A percentile compares a stretch with the other conserved stretches of the same genome.
Conservation (phyloP, 257 asterid genomes). For the Pogostemon cablin region DNA sequence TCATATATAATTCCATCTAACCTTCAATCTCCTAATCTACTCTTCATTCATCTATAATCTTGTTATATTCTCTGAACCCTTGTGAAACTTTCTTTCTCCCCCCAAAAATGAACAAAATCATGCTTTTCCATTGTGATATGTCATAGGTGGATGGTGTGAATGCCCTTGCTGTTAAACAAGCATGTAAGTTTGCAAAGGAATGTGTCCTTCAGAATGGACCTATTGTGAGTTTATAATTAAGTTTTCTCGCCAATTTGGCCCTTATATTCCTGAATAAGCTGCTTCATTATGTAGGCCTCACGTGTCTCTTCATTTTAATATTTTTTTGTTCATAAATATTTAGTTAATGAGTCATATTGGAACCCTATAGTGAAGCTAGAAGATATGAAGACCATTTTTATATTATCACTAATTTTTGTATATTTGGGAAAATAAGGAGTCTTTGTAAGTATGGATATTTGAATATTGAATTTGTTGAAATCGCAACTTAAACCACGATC, state of each 20-base stretch:
- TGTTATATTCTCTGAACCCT: too few species aligned
- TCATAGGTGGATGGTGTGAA: conserved; percentile 96
- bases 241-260: conserved; percentile 13
- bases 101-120: too few species aligned
- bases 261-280: neutral
- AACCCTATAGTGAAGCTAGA: conserved; percentile 12
- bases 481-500: too few species aligned
- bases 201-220: conserved; percentile 93
- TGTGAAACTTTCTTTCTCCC: too few species aligned
- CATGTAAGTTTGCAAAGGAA: conserved; percentile 95
- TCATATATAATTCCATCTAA: too few species aligned
- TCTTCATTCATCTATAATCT: too few species aligned
- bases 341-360: conserved; percentile 11
- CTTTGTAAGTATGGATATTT: neutral
- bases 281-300: neutral
- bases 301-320: conserved; percentile 1
- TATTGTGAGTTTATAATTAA: conserved; percentile 61
- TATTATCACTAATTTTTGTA: conserved; percentile 20
- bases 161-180: conserved; percentile 94
- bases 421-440: neutral
- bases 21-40: too few species aligned
- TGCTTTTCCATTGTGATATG: conserved; percentile 23
- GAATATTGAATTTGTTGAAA: neutral
- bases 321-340: neutral
- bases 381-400: neutral